phyloP scores from a whole-genome alignment of 2,329 filamentous ascomycete genomes.

The Trichoderma sp. region DNA sequence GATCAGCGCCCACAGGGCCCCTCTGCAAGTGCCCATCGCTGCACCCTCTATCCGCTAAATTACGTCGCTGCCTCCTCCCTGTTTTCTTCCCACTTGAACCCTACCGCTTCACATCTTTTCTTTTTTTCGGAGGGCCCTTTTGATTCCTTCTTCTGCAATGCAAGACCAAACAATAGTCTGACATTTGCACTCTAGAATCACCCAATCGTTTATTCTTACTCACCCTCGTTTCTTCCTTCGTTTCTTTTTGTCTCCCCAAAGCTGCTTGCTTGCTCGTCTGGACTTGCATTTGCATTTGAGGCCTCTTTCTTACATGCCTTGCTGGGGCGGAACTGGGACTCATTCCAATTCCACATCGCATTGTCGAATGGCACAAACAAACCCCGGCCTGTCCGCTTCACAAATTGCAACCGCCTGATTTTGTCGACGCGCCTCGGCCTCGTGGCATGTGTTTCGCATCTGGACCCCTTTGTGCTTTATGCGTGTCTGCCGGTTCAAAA shows the following conservation, averaged over 20 bases:
- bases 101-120: background rate
- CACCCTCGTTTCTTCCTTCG: background rate
- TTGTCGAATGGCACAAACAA: background rate
- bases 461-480: conserved; percentile 12
- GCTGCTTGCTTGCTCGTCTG: background rate
- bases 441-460: conserved; percentile 21
- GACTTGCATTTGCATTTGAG: background rate
- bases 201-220: background rate
- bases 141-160: conserved; percentile 2
- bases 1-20: conserved; percentile 15
- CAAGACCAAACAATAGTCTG: background rate
- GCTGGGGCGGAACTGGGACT: conserved; percentile 11
- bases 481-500: conserved; percentile 8
- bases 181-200: background rate
- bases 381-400: background rate
- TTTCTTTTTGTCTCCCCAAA: background rate
- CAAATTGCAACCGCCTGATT: background rate
- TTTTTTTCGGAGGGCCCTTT: background rate
- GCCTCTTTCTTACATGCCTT: conserved; percentile 11
- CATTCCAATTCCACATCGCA: conserved; percentile 12
- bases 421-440: conserved; percentile 17
- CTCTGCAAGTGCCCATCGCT: conserved; percentile 11
- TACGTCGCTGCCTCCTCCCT: conserved; percentile 11
- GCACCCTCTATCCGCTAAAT: conserved; percentile 18
- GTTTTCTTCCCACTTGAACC: background rate